These are phyloP conservation scores for Penicillium rolfsii DNA, from an alignment of 2,329 filamentous ascomycete species.

Conservation along the genomic window DNA sequence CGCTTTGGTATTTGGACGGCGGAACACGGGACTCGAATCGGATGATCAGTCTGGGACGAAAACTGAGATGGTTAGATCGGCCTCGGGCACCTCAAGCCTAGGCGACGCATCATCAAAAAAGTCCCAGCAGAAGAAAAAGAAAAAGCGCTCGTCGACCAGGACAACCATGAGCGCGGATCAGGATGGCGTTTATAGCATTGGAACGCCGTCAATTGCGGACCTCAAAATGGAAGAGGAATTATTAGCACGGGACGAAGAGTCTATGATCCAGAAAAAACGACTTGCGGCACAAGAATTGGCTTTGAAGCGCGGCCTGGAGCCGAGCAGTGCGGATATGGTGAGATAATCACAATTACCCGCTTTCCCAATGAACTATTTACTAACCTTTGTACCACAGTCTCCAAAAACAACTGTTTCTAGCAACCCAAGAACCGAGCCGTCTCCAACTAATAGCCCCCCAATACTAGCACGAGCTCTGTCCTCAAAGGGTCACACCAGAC, in stretches of 20 bases:
- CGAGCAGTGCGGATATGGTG: conserved; percentile 36
- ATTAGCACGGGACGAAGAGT: conserved; percentile 59
- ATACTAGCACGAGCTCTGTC: conserved; percentile 16
- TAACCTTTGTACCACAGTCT: conserved; percentile 4
- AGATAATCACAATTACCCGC: neutral
- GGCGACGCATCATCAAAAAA: conserved; percentile 51
- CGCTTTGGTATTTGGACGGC: conserved; percentile 75
- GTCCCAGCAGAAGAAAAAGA: conserved; percentile 43
- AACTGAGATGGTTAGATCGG: conserved; percentile 46
- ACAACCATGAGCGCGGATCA: conserved; percentile 30
- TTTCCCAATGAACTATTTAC: neutral
- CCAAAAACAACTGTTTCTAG: neutral
- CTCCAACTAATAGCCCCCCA: conserved; percentile 11
- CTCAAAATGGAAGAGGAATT: conserved; percentile 62
- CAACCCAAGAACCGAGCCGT: neutral
- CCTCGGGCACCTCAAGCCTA: conserved; percentile 53
- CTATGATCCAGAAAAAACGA: conserved; percentile 56
- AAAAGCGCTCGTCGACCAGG: conserved; percentile 36
- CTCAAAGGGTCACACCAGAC: conserved; percentile 7
- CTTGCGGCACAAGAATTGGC: conserved; percentile 60
- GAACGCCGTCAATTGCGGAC: conserved; percentile 56
- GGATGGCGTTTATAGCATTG: conserved; percentile 36
- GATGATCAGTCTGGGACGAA: conserved; percentile 74
- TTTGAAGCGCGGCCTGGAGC: conserved; percentile 54
- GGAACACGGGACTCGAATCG: conserved; percentile 58